phyloP scores from a whole-genome alignment of 2,329 filamentous ascomycete species.

The Amphichorda felina region DNA sequence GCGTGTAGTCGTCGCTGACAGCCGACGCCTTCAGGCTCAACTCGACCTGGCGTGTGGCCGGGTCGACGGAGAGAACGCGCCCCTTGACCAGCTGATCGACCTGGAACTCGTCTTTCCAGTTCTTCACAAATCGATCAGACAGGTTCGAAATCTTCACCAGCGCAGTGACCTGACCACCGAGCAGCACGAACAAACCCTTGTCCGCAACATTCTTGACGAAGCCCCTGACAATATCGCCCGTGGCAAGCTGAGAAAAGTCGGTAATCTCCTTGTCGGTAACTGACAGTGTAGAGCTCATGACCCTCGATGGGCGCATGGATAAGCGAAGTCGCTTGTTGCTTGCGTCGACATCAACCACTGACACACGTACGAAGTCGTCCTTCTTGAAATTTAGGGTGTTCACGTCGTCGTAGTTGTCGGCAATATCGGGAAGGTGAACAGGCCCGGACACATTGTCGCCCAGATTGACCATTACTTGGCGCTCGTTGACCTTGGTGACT shows the following conservation, averaged over 20 bases:
- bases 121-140: constrained; percentile 83
- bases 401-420: constrained; percentile 75
- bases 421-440: constrained; percentile 71
- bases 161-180: constrained; percentile 71
- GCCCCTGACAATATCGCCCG: constrained; percentile 73
- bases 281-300: constrained; percentile 72
- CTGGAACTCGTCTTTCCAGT: constrained; percentile 87
- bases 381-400: constrained; percentile 66
- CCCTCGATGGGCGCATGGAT: constrained; percentile 75
- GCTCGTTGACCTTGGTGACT: constrained; percentile 76
- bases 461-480: constrained; percentile 74
- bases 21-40: constrained; percentile 80
- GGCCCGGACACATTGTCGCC: constrained; percentile 70
- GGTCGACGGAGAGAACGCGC: constrained; percentile 64
- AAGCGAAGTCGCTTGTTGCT: constrained; percentile 76
- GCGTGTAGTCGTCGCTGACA: constrained; percentile 66
- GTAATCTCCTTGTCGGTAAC: constrained; percentile 74
- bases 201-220: constrained; percentile 87
- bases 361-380: constrained; percentile 82
- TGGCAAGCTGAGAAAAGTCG: constrained; percentile 55
- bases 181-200: constrained; percentile 75
- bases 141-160: constrained; percentile 80
- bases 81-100: constrained; percentile 85
- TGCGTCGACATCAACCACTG: constrained; percentile 66
- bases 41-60: constrained; percentile 59